Conservation (phyloP, 495 filamentous ascomycete species). For the Amphirosellinia nigrospora region DNA sequence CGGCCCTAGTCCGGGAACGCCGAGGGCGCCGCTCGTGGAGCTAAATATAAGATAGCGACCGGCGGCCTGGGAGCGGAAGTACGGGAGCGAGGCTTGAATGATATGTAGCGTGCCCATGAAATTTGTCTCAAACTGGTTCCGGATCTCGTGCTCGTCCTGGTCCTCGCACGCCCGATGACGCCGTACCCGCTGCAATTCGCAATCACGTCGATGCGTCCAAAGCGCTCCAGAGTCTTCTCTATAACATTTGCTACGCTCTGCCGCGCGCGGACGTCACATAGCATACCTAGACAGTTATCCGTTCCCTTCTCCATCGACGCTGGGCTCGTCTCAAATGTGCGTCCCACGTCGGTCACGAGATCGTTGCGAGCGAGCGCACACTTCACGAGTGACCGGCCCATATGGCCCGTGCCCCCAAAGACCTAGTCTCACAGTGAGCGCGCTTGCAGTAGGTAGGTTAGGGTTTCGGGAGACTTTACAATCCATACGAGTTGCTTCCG, state of each 20-base stretch:
- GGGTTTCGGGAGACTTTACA: constrained; percentile 55
- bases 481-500: constrained; percentile 82
- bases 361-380: constrained; percentile 81
- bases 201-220: constrained; percentile 85
- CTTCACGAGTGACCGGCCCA: constrained; percentile 88
- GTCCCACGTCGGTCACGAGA: constrained; percentile 86
- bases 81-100: constrained; percentile 84
- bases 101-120: constrained; percentile 95
- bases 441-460: background rate
- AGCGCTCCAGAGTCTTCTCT: constrained; percentile 68
- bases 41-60: constrained; percentile 94
- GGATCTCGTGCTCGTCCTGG: constrained; percentile 92
- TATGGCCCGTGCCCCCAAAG: constrained; percentile 95
- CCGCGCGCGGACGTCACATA: constrained; percentile 88
- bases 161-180: constrained; percentile 97
- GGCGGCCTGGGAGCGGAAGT: constrained; percentile 76
- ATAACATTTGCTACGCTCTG: constrained; percentile 77
- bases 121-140: constrained; percentile 96
- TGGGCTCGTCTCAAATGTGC: constrained; percentile 77
- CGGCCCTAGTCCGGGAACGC: constrained; percentile 88
- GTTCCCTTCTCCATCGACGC: constrained; percentile 70
- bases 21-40: constrained; percentile 84
- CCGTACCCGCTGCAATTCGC: constrained; percentile 93
- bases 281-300: constrained; percentile 76
- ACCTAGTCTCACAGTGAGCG: constrained; percentile 57